Percentiles rank a stretch among this genome's conserved stretches.
These are phyloP conservation scores for Phylloporus arenicola DNA, from an alignment of 768 basidiomycete genomes.

Conservation along the genomic window DNA sequence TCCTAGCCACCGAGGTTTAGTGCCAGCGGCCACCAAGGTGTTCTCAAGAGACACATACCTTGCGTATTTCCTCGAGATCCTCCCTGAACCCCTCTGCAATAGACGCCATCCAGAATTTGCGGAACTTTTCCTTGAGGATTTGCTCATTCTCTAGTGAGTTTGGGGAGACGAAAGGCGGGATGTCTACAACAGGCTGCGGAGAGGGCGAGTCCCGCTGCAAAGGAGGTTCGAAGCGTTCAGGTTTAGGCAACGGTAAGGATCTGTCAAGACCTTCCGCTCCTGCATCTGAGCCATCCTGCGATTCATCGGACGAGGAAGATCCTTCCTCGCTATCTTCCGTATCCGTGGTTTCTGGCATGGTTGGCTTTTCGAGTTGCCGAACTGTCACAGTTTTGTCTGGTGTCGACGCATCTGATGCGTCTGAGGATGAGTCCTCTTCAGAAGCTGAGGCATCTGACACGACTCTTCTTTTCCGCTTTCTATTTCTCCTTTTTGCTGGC, in stretches of 20 bases:
- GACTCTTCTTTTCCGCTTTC: constrained; percentile 52
- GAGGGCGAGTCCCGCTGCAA: constrained; percentile 23
- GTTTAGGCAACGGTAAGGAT: neutral
- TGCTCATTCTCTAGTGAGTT: constrained; percentile 42
- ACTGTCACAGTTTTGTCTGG: constrained; percentile 6
- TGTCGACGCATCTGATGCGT: constrained; percentile 6
- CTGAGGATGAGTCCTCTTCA: constrained; percentile 23
- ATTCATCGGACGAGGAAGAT: constrained; percentile 19
- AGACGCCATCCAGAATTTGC: constrained; percentile 84
- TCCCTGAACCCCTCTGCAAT: constrained; percentile 47
- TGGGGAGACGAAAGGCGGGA: constrained; percentile 56
- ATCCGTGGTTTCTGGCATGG: neutral
- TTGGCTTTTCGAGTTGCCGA: constrained; percentile 1
- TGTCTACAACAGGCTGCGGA: constrained; percentile 17
- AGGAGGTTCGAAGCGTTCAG: neutral
- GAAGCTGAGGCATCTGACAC: constrained; percentile 41
- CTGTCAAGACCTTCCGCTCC: constrained; percentile 4
- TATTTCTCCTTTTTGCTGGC: constrained; percentile 40
- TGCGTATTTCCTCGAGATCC: constrained; percentile 78
- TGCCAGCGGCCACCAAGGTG: neutral
- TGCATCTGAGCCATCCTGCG: constrained; percentile 1
- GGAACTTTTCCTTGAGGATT: constrained; percentile 59
- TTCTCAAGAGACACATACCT: constrained; percentile 43
- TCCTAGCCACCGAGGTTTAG: constrained; percentile 36
- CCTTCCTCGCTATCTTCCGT: constrained; percentile 5